These are phyloP conservation scores for Pestalotiopsis sp. DNA, from an alignment of 2,329 filamentous ascomycete genomes.

Conservation along the genomic window DNA sequence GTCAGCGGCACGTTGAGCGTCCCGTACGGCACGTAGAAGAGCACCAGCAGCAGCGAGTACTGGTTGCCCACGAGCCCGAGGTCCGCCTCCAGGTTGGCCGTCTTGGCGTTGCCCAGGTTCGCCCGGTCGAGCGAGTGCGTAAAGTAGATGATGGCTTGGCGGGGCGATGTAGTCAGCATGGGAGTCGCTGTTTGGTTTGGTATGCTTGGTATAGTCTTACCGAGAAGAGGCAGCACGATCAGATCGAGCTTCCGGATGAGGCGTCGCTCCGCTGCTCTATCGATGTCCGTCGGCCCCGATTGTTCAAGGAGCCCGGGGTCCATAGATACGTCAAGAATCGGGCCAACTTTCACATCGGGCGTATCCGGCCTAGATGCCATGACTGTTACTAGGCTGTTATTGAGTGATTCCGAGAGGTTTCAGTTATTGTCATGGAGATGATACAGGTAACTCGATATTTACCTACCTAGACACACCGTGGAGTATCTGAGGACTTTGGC, in stretches of 20 bases:
- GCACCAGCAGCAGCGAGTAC: constrained; percentile 32
- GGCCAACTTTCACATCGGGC: not conserved
- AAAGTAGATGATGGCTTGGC: constrained; percentile 16
- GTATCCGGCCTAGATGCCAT: not conserved
- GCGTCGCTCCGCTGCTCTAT: not conserved
- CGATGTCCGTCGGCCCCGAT: not conserved
- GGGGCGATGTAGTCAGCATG: constrained; percentile 23
- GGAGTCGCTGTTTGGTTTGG: not conserved
- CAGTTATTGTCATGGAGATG: not conserved
- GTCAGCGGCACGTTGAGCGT: constrained; percentile 29
- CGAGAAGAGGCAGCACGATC: constrained; percentile 6
- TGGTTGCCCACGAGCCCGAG: constrained; percentile 31
- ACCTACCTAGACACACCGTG: not conserved
- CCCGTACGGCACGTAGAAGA: constrained; percentile 36
- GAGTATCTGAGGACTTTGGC: not conserved
- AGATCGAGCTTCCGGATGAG: constrained; percentile 8
- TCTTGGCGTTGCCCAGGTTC: constrained; percentile 36
- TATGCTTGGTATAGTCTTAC: not conserved
- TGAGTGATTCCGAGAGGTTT: not conserved
- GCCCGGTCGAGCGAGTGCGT: constrained; percentile 30
- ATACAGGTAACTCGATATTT: not conserved
- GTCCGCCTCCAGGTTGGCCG: constrained; percentile 30
- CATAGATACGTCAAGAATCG: not conserved
- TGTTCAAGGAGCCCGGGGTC: not conserved
- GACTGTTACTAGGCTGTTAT: not conserved